Base-by-base conservation (phyloP, 2,329 filamentous ascomycete genomes). In the Apiospora pterosperma region DNA sequence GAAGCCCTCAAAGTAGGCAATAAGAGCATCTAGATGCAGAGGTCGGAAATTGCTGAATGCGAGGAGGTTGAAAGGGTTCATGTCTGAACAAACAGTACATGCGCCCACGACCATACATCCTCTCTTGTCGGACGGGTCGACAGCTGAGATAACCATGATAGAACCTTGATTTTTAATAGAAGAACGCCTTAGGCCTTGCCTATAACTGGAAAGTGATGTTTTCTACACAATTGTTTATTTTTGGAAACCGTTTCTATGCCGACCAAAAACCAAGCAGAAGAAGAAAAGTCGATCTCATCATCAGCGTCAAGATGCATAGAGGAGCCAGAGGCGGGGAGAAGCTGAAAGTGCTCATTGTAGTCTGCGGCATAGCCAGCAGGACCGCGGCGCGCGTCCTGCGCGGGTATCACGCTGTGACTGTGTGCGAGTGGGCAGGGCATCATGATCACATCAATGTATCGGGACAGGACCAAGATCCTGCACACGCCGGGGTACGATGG, bases 341-440 rank as follows among this genome's bases (percentile, higher is more conserved):
- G 4, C 48, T 72, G 0, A 71, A 67, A 5, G 66, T 72, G 21
- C 64, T 72, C 42, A 67, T 71, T 16, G 68, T 68, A 7, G 70
- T 69, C 6, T 66, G 66, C 16, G 70, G 70, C n/a, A 68, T 72
- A 14, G 70, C 69, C 10, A 69, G 70, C 1, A 64, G 70, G 10
- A 64, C 70, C n/a, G 70, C 69, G 5, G 70, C 70, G 21, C 67
- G 68, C n/a, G 71, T 65, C 55, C 68, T 70, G 21, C 69, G 70
- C 25, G 66, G 60, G n/a, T 66, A 68, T 19, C 70, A 72, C 61
- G 25, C 69, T 14, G 70, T 72, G 59, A 71, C 69, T 1, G 62
- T 72, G 21, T 66, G 70, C n/a, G 69, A 72, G 62, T 69, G 69
- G 70, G 62, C 69, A 72, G 44, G 70, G 70, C 4, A 36, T 72